Base-by-base conservation (phyloP, 306 rosid species). In the Lagenaria siceraria region DNA sequence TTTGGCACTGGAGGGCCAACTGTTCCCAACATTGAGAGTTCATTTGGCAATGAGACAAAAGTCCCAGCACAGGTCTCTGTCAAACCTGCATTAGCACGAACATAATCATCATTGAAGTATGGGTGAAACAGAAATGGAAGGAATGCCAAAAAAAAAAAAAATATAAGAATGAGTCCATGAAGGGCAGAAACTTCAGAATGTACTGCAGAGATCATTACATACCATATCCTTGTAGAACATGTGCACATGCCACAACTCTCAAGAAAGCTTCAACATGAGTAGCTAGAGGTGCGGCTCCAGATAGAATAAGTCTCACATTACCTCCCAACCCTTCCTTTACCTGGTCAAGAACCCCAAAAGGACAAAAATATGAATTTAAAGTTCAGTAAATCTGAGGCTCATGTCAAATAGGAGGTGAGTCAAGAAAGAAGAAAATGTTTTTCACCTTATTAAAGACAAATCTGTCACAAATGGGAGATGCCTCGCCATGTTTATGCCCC, bases 1-100 rank as follows among this genome's bases (percentile, higher is more conserved):
- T 96, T 92, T 31, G 99, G 99, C 51, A 96, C 93, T n/a, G 99
- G 99, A 79, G 99, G 99, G 55, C 99, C 99, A 72, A 96, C 99
- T 1, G 99, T 92, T 71, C 98, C 97, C 75, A 96, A 90, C 99
- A 96, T 96, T 42, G 77, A 74, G 27, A 85, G 55, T 83, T 92
- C 96, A 86, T 96, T 80, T 76, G 99, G 99, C 33, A 92, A 80
- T 9, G 99, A 90, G 78, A 96, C 99, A 80, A 96, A 96, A 84
- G 99, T 88, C 71, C 99, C 99, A 64, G 91, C 98, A 82, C 97
- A 90, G 62, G 98, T 96, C 89, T 96, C 99, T 14, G 99, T 92
- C 81, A 96, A 84, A 86, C 99, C 99, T 96, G 52, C 81, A 90
- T 68, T 31, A 79, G 38, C 58, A 61, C 42, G 38, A 62, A 58